Evolutionary conservation across 108 stramenopile genomes (phyloP), one percentile per base, ranked within the genome.

Genomic region (Skeletonema marinoi): DNA sequence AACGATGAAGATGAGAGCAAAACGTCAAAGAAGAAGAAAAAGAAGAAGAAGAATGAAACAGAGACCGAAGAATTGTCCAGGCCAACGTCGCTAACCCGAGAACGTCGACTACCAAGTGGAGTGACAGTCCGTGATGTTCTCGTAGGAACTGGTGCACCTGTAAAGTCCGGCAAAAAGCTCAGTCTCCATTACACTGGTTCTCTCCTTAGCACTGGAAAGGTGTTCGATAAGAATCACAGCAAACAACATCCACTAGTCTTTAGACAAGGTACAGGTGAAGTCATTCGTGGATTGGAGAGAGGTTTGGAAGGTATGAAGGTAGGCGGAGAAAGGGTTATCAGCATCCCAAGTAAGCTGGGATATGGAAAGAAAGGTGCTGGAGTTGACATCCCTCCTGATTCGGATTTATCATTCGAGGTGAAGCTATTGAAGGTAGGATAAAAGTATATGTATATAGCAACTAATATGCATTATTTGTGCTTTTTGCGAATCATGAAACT

Each of bases 241-340:
- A 72, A 74, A 36, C 60, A 56, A 21, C 76, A 86, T 59, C 87
- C 89, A 17, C 76, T 85, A 25, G 69, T 73, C 54, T 88, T 90
- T 54, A 77, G 85, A 50, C 76, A 79, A 59, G 89, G 89, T 21
- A 85, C 83, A 5, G 85, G 85, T 32, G 73, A 75, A 39, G 87
- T 88, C 9, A 83, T 90, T 78, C 36, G 74, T 13, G 89, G 89
- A 19, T 66, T 90, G 70, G 89, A 90, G 44, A 48, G 84, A 21
- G 89, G 89, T 12, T 65, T 90, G 63, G 80, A 81, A 35, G 89
- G 89, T 32, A 90, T 90, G 89, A 83, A 60, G 51, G 86, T 68
- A 11, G 89, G 87, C 54, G 89, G 86, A 11, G 82, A 84, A 48
- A 32, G 89, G 21, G 25, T 74, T 2, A 86, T 90, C 62, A 80